Base-by-base conservation (phyloP, 176 grass and related monocot genomes). In the Oryza officinalis region DNA sequence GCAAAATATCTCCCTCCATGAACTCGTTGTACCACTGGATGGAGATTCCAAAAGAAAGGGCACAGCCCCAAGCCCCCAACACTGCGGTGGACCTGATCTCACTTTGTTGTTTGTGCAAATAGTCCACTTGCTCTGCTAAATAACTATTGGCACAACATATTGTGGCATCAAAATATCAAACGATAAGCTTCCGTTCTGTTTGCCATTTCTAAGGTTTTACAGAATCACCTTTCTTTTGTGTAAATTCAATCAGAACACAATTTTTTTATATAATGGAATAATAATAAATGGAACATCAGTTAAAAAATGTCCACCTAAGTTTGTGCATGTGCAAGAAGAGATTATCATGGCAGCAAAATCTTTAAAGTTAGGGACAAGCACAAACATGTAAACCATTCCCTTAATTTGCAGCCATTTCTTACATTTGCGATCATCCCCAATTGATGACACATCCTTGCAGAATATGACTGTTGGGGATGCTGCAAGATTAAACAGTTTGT, bases 261-360 rank as follows among this genome's bases (percentile, higher is more conserved):
- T 35, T 35, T 35, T 37, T 37, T 8, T 7, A 37, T 37, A 7
- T 8, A 37, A 37, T 37, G 35, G 35, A 37, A 37, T 38, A 47
- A 15, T 47, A 47, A 14, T 6, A 11, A 26, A 68, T 31, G 77
- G 43, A 50, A 68, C 18, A 71, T 23, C 35, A 81, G 67, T 10
- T 75, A 38, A 32, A 10, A 47, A 83, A 63, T 32, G 71, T 7
- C 64, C 22, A 89, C 88, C 83, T 86, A 47, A 77, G 52, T 75
- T 67, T 82, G 77, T 81, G 71, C 65, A 86, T 86, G 65, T 76
- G 37, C 37, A 8, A 37, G 37, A 38, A 38, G 7, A 38, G 7
- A 38, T 38, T 38, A 38, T 38, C 37, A 38, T 38, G 37, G 37
- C 37, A 38, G 6, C 37, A 38, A 38, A 38, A 38, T 38, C 37